Evolutionary conservation across 2,329 filamentous ascomycete species (phyloP), one percentile per base, ranked within the genome.

Genomic region (Penicillium sp.): DNA sequence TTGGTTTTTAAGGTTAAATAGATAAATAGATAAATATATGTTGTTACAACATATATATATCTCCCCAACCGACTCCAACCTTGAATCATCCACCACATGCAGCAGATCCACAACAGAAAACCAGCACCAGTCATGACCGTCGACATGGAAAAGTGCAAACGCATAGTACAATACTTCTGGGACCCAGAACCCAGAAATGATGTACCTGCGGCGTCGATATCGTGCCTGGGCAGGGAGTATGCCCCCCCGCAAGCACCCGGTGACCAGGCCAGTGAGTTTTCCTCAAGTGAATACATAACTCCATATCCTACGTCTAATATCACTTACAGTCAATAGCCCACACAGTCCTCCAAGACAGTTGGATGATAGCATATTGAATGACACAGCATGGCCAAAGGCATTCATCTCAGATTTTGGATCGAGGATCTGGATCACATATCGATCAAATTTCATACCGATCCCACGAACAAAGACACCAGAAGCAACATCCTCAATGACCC

Each of bases 351-450:
- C 43, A 45, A 33, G 16, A 22, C 44, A 55, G 33, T 25, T 31
- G 22, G 50, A 53, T 42, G 25, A 50, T 41, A 48, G 33, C 37
- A 38, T 17, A 22, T 35, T 38, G 14, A 58, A 55, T 37, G 55
- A 53, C 25, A 50, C 50, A 17, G 53, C 51, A 38, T 99, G 94
- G 94, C 94, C 94, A 10, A 77, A 83, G 10, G 81, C 84, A 5
- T 99, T 99, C 67, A 78, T 97, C 33, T 88, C 91, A 57, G 94
- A 99, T 73, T 95, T 97, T 67, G 91, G 96, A 71, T 92, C 93
- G 5, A 85, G 86, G 58, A 85, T 97, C 72, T 97, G 94, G 93
- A 90, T 99, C 83, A 97, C 93, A 10, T 99, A 99, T 69, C 86
- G 94, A 49, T 94, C 88, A 26, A 88, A 88, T 63, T 99, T 99